phyloP scores from a whole-genome alignment of 805 yeast genomes.

The Kazachstania taianensis region DNA sequence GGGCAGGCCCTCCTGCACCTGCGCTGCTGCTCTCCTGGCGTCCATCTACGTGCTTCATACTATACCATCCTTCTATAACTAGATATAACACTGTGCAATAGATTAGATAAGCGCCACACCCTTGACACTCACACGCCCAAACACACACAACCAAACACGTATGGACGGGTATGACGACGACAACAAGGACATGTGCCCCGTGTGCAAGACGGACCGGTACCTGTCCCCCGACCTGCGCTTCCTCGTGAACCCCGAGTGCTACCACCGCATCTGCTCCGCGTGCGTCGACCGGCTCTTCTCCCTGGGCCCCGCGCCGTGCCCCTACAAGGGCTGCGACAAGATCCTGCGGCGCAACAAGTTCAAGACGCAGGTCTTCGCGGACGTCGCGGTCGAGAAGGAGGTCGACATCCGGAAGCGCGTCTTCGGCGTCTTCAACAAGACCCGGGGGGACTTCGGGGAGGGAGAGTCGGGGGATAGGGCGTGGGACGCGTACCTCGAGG shows the following conservation, averaged over 20 bases:
- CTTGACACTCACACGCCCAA: neutral
- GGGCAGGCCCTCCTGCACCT: too few relatives aligned
- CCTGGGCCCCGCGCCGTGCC: slow-evolving; percentile 94
- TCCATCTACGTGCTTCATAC: too few relatives aligned
- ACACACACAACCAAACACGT: neutral
- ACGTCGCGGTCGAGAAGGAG: slow-evolving; percentile 80
- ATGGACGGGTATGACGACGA: slow-evolving; percentile 43
- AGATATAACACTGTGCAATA: too few relatives aligned
- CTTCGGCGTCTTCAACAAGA: slow-evolving; percentile 66
- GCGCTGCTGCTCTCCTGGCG: too few relatives aligned
- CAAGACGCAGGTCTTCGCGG: slow-evolving; percentile 89
- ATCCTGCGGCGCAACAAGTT: slow-evolving; percentile 79
- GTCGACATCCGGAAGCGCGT: slow-evolving; percentile 83
- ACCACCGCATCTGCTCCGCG: slow-evolving; percentile 93
- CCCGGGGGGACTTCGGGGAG: slow-evolving; percentile 62
- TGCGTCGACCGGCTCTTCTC: slow-evolving; percentile 94
- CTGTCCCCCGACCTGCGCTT: slow-evolving; percentile 88
- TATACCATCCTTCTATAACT: too few relatives aligned
- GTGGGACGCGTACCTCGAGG: slow-evolving; percentile 73
- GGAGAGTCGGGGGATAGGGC: slow-evolving; percentile 35
- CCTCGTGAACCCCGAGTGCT: slow-evolving; percentile 92
- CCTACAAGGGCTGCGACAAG: slow-evolving; percentile 84
- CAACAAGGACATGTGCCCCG: slow-evolving; percentile 82
- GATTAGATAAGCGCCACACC: too few relatives aligned
- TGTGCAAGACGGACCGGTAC: slow-evolving; percentile 91